A percentile compares a stretch with the other conserved stretches of the same genome.
These are phyloP conservation scores for Kwoniella botswanensis DNA, from an alignment of 768 basidiomycete genomes.

Conservation along the genomic window DNA sequence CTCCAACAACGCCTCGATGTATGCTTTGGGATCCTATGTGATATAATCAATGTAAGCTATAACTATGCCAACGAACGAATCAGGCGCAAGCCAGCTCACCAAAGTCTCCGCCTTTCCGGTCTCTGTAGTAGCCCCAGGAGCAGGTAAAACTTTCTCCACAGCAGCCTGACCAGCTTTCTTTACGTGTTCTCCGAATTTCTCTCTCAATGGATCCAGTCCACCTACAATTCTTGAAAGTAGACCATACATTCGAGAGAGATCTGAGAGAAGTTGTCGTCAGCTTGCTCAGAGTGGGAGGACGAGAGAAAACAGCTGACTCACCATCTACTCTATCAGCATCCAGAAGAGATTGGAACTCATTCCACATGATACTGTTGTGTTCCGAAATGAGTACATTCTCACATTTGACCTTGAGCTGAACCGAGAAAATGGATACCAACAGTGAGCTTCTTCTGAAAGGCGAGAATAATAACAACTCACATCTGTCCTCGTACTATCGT, in stretches of 20 bases:
- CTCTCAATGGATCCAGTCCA: constrained; percentile 86
- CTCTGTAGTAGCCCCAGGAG: constrained; percentile 53
- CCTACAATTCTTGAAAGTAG: constrained; percentile 87
- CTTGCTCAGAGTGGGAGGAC: neutral
- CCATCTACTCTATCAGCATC: constrained; percentile 90
- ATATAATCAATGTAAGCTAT: constrained; percentile 16
- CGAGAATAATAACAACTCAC: constrained; percentile 12
- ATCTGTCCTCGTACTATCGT: constrained; percentile 82
- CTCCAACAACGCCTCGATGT: constrained; percentile 88
- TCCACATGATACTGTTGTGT: constrained; percentile 84
- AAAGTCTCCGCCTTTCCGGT: constrained; percentile 66
- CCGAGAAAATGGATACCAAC: too few relatives aligned
- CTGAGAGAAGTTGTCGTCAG: constrained; percentile 55
- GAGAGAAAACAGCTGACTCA: constrained; percentile 24
- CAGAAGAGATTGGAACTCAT: constrained; percentile 75
- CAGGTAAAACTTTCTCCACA: constrained; percentile 69
- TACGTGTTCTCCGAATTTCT: constrained; percentile 93
- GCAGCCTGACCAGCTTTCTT: constrained; percentile 84
- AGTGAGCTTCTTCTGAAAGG: too few relatives aligned
- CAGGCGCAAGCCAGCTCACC: constrained; percentile 54
- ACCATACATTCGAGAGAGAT: constrained; percentile 92
- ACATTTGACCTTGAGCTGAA: constrained; percentile 64
- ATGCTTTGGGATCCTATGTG: constrained; percentile 79
- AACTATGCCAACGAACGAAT: neutral
- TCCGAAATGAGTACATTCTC: constrained; percentile 90